phyloP scores from a whole-genome alignment of 106 monocot species.

The Allium sativum region DNA sequence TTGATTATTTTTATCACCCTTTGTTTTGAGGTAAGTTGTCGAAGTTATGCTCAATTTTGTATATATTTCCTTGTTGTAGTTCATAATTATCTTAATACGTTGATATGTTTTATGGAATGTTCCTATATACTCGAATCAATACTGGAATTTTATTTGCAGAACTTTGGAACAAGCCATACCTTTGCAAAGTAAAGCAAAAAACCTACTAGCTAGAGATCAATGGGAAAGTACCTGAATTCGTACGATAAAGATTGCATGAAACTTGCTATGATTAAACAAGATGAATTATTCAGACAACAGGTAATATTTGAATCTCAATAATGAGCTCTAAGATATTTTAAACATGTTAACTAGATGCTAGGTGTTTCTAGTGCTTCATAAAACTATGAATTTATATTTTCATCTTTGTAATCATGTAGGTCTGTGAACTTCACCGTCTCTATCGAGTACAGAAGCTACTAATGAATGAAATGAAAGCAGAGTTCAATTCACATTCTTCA shows the following conservation, averaged over 20 bases:
- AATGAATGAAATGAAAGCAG: slow-evolving; percentile 25
- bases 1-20: too few relatives aligned
- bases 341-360: neutral
- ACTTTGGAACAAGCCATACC: too few relatives aligned
- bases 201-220: neutral
- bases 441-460: slow-evolving; percentile 43
- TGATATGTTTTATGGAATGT: neutral
- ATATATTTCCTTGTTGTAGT: neutral
- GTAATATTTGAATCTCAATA: slow-evolving; percentile 2
- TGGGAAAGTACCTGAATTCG: slow-evolving; percentile 26
- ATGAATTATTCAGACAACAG: slow-evolving; percentile 54
- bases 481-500: too few relatives aligned
- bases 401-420: slow-evolving; percentile 9
- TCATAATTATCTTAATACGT: neutral
- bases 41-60: neutral
- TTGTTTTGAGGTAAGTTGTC: too few relatives aligned
- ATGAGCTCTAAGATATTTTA: neutral
- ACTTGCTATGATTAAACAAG: slow-evolving; percentile 52
- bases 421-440: slow-evolving; percentile 50
- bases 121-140: neutral
- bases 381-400: neutral
- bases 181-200: too few relatives aligned
- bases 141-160: too few relatives aligned
- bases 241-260: slow-evolving; percentile 50
- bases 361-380: too few relatives aligned